Percentiles rank a stretch among this genome's conserved stretches.
Evolutionary conservation across 1,139 yeast genomes (phyloP).

Genomic region (Candida sp.): DNA sequence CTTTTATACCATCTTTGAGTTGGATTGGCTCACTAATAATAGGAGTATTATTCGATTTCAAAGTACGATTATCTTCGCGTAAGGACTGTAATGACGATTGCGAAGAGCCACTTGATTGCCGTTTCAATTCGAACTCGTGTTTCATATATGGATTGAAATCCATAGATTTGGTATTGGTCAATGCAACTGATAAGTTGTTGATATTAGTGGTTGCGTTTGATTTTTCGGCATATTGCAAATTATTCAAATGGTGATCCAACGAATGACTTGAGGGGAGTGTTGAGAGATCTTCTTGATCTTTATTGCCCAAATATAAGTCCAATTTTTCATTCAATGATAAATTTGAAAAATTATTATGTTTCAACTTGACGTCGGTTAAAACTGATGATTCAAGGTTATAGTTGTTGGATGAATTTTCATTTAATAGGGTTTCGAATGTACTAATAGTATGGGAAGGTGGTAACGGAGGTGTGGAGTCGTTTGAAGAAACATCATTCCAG

Average conservation of each 20-base stretch:
- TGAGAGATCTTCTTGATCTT: neutral
- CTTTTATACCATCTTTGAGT: constrained; percentile 44
- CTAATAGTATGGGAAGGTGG: constrained; percentile 16
- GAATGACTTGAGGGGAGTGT: constrained; percentile 8
- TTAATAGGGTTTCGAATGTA: constrained; percentile 14
- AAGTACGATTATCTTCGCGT: constrained; percentile 30
- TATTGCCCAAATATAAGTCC: constrained; percentile 26
- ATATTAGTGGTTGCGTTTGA: constrained; percentile 31
- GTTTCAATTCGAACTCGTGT: neutral
- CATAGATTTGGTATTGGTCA: constrained; percentile 19
- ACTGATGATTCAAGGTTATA: constrained; percentile 20
- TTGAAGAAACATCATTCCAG: constrained; percentile 21
- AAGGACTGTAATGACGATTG: constrained; percentile 45
- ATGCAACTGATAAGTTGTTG: constrained; percentile 30
- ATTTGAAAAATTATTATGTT: constrained; percentile 22
- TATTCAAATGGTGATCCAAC: constrained; percentile 34
- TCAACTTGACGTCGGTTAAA: constrained; percentile 19
- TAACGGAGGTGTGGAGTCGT: constrained; percentile 11
- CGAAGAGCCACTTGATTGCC: constrained; percentile 34
- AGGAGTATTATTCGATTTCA: constrained; percentile 22
- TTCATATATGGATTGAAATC: neutral
- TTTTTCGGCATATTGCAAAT: constrained; percentile 25
- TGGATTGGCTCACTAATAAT: constrained; percentile 27
- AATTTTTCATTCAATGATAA: constrained; percentile 38
- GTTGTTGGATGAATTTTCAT: constrained; percentile 6